phyloP scores from a whole-genome alignment of 768 basidiomycete species.

The Agaricus sinodeliciosus region DNA sequence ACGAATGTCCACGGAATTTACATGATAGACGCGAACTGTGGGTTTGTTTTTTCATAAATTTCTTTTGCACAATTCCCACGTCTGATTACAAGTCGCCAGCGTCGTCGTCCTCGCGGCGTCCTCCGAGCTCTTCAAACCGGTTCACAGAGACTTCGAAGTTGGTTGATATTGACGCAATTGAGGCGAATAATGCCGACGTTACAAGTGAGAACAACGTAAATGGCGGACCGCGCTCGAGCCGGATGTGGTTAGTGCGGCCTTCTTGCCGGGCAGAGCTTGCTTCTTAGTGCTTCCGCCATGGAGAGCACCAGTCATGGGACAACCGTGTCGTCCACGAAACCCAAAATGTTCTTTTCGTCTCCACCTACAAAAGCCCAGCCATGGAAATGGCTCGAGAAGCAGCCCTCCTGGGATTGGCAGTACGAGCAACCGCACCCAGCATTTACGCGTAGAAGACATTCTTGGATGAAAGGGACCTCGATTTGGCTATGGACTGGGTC shows the following conservation, averaged over 20 bases:
- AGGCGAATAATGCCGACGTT: too few species aligned
- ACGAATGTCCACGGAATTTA: too few species aligned
- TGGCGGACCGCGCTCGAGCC: conserved; percentile 8
- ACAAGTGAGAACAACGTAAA: background rate
- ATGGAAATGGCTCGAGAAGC: background rate
- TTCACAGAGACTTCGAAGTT: too few species aligned
- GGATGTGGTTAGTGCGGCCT: conserved; percentile 5
- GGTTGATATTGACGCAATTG: too few species aligned
- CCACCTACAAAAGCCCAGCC: conserved; percentile 7
- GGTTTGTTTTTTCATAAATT: too few species aligned
- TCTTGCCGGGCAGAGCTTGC: background rate
- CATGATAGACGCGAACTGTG: too few species aligned
- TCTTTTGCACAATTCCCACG: too few species aligned
- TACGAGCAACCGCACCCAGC: background rate
- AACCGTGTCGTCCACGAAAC: background rate
- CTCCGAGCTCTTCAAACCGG: too few species aligned
- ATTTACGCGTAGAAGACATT: background rate
- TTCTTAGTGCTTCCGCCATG: conserved; percentile 4
- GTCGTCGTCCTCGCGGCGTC: too few species aligned
- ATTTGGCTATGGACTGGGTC: conserved; percentile 7
- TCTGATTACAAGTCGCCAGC: too few species aligned
- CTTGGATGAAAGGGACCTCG: conserved; percentile 8
- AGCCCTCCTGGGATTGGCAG: conserved; percentile 1
- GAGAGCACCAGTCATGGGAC: conserved; percentile 9
- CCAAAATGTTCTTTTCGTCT: conserved; percentile 2